Percentiles rank a stretch among this genome's conserved stretches.
phyloP scores from a whole-genome alignment of 495 filamentous ascomycete species.

The Penicillium coprophilum region DNA sequence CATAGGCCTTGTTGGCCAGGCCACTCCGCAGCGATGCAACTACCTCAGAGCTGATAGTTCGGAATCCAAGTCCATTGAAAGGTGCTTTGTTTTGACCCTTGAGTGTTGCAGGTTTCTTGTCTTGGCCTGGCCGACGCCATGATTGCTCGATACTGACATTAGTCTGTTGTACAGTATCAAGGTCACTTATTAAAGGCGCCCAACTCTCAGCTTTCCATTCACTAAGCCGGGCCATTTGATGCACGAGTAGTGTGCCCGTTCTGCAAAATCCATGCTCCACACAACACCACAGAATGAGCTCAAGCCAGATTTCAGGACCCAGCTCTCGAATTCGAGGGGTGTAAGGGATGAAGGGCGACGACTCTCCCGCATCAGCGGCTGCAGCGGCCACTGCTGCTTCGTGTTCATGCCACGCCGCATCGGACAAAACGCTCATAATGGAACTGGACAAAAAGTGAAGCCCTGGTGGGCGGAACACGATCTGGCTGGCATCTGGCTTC shows the following conservation, averaged over 20 bases:
- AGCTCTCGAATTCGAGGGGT: conserved; percentile 53
- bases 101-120: conserved; percentile 9
- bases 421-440: conserved; percentile 61
- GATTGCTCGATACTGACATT: conserved; percentile 37
- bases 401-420: conserved; percentile 59
- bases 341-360: conserved; percentile 52
- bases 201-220: conserved; percentile 45
- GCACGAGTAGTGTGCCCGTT: conserved; percentile 53
- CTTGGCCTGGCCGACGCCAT: conserved; percentile 36
- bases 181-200: conserved; percentile 32
- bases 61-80: conserved; percentile 46
- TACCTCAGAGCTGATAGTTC: conserved; percentile 60
- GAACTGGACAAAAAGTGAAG: conserved; percentile 55
- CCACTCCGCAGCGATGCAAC: conserved; percentile 53
- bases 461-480: conserved; percentile 54
- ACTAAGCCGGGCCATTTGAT: conserved; percentile 36
- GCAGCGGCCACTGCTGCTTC: conserved; percentile 45
- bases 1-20: conserved; percentile 43
- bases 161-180: conserved; percentile 31
- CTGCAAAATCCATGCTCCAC: conserved; percentile 58
- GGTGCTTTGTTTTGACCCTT: conserved; percentile 25
- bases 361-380: conserved; percentile 47
- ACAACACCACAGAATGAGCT: conserved; percentile 67
- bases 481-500: conserved; percentile 31
- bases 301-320: conserved; percentile 62